phyloP scores from a whole-genome alignment of 495 filamentous ascomycete genomes.

The Xylaria cubensis region DNA sequence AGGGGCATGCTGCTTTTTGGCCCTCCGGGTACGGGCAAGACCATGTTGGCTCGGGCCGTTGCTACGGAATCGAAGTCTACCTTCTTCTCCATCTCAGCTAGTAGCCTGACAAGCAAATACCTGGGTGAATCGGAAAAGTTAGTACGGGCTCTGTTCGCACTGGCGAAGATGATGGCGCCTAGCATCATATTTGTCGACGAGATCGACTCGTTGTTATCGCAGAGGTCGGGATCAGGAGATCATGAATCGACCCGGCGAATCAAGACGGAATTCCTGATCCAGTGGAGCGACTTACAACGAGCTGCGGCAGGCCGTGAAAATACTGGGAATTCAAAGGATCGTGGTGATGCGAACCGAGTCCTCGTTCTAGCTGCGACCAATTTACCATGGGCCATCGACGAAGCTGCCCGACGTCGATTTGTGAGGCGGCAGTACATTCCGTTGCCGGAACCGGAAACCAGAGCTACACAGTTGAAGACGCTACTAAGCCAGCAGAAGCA shows the following conservation, averaged over 20 bases:
- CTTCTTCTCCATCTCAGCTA: slow-evolving; percentile 96
- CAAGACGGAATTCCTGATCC: slow-evolving; percentile 97
- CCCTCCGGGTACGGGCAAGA: slow-evolving; percentile 96
- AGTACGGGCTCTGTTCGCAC: slow-evolving; percentile 87
- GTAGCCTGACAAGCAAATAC: slow-evolving; percentile 93
- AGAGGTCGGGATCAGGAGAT: slow-evolving; percentile 81
- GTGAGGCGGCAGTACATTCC: slow-evolving; percentile 97
- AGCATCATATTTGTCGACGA: slow-evolving; percentile 99
- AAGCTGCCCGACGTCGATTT: slow-evolving; percentile 90
- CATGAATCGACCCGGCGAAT: slow-evolving; percentile 93
- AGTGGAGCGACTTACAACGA: slow-evolving; percentile 92
- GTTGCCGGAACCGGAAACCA: slow-evolving; percentile 81
- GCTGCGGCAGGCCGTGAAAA: slow-evolving; percentile 88
- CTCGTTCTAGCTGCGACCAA: slow-evolving; percentile 96
- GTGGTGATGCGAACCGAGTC: slow-evolving; percentile 89
- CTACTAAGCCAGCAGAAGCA: slow-evolving; percentile 89
- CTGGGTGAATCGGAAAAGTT: slow-evolving; percentile 97
- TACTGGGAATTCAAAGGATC: slow-evolving; percentile 44
- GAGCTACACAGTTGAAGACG: slow-evolving; percentile 76
- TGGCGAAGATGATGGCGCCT: slow-evolving; percentile 89
- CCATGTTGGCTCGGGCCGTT: slow-evolving; percentile 94
- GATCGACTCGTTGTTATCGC: slow-evolving; percentile 92
- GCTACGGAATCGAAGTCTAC: slow-evolving; percentile 94
- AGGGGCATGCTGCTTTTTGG: slow-evolving; percentile 96
- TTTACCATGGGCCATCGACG: slow-evolving; percentile 97